These are phyloP conservation scores for Suhomyces sp. DNA, from an alignment of 805 yeast species.

Conservation along the genomic window DNA sequence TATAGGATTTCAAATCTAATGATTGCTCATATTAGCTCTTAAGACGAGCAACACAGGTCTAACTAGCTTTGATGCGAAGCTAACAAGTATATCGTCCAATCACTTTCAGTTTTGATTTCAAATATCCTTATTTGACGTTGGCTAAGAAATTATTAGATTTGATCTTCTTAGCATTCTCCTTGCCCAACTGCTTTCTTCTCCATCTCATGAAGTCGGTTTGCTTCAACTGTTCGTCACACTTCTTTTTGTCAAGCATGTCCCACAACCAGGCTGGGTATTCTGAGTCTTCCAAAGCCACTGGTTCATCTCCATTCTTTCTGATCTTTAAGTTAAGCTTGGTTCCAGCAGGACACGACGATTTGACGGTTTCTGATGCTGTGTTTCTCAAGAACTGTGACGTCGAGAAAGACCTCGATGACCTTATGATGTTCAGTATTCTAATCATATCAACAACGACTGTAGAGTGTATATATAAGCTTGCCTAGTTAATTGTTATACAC, in stretches of 20 bases:
- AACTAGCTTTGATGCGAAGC: no score
- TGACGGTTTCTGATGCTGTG: slow-evolving; percentile 3
- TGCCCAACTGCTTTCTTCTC: slow-evolving; percentile 64
- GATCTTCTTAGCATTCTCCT: slow-evolving; percentile 64
- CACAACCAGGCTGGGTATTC: slow-evolving; percentile 97
- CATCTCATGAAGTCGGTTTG: slow-evolving; percentile 64
- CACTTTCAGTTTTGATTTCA: no score
- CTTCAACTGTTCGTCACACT: slow-evolving; percentile 56
- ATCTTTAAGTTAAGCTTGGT: slow-evolving; percentile 71
- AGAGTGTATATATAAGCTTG: no score
- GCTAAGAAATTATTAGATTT: slow-evolving; percentile 78
- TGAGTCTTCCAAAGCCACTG: slow-evolving; percentile 80
- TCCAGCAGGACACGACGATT: slow-evolving; percentile 67
- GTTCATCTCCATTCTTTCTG: slow-evolving; percentile 78
- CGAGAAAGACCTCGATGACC: background rate
- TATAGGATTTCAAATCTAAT: no score
- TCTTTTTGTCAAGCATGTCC: slow-evolving; percentile 70
- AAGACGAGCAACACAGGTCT: no score
- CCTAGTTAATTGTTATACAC: no score
- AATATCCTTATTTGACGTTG: slow-evolving; percentile 38
- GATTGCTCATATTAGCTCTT: no score
- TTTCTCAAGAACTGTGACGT: background rate
- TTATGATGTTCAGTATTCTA: slow-evolving; percentile 2
- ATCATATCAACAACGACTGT: slow-evolving; percentile 1
- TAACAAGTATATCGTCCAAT: no score